phyloP scores from a whole-genome alignment of 1,284 basidiomycete species.

The Naganishia liquefaciens region DNA sequence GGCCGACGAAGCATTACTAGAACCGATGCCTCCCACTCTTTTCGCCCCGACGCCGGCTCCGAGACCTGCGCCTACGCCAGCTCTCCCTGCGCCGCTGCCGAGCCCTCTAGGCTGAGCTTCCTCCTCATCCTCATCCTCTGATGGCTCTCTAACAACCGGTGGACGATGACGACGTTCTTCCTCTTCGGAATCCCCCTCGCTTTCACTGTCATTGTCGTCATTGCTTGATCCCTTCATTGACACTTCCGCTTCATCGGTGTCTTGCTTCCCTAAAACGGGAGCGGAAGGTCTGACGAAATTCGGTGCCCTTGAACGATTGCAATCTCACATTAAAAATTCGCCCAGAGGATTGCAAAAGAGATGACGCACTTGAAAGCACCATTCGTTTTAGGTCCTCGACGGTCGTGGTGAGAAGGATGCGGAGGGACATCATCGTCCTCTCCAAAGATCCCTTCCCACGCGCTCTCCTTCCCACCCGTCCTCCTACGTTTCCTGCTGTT shows the following conservation, averaged over 20 bases:
- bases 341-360: too few species aligned
- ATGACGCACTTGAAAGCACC: conserved; percentile 57
- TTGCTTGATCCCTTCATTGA: conserved; percentile 1
- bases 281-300: conserved; percentile 36
- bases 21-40: conserved; percentile 29
- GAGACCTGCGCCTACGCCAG: conserved; percentile 14
- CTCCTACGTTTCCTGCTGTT: conserved; percentile 63
- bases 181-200: conserved; percentile 45
- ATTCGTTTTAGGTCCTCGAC: conserved; percentile 55
- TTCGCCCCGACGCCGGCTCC: conserved; percentile 8
- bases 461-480: conserved; percentile 67
- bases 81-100: conserved; percentile 27
- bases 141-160: conserved; percentile 27
- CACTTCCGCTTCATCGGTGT: conserved; percentile 1
- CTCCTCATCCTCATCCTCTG: conserved; percentile 46
- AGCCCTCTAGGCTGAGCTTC: conserved; percentile 38
- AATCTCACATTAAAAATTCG: too few species aligned
- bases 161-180: conserved; percentile 34
- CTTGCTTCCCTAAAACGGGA: conserved; percentile 24
- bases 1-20: conserved; percentile 29
- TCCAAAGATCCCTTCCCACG: conserved; percentile 80
- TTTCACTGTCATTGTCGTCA: conserved; percentile 34
- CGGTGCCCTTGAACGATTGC: too few species aligned
- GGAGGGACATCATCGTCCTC: conserved; percentile 68
- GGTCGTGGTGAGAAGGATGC: conserved; percentile 38